Evolutionary conservation across 371 early-diverging fungal species (phyloP), one percentile per base, ranked within the genome.

Genomic region (Globomyces sp.): DNA sequence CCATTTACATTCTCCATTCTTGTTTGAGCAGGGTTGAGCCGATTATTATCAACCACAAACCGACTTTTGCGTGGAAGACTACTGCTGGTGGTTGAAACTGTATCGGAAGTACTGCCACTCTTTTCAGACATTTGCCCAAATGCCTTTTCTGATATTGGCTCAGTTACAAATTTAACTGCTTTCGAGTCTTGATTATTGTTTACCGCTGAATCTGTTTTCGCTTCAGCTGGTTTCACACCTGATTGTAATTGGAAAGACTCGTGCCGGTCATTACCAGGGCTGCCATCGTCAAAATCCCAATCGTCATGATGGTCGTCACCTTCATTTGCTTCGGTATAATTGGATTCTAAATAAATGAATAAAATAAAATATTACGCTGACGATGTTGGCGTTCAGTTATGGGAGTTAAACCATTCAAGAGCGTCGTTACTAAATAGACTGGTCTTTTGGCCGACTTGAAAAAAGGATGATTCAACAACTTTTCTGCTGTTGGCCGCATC

Each of bases 401-500:
- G 0, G 92, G 88, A 6, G 90, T 89, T 10, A 94, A 66, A 39
- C 83, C 77, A 11, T 83, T 77, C 36, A 93, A 70, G 1, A 94
- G 50, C 0, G 81, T 74, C 8, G 79, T 77, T 1, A 82, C 78
- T 3, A 92, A 76, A 68, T 89, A 87, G 2, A 85, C 76, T 13
- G 68, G 71, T 68, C 85, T 89, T 71, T 86, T 90, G n/a, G 89
- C 88, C 59, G 85, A 85, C 68, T 87, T 92, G 77, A 93, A 92
- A 71, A 94, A 94, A 0, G 88, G 70, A 69, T 92, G 93, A 5
- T 73, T 76, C 39, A 92, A 65, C 6, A 94, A 76, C 66, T 87
- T 90, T 67, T 92, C 92, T 0, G 92, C 88, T 0, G 86, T 80
- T 1, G 92, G 93, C 76, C 93, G 79, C 73, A 87, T 89, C 3